Evolutionary conservation across 495 filamentous ascomycete genomes (phyloP).

Genomic region (Thozetella sp.): DNA sequence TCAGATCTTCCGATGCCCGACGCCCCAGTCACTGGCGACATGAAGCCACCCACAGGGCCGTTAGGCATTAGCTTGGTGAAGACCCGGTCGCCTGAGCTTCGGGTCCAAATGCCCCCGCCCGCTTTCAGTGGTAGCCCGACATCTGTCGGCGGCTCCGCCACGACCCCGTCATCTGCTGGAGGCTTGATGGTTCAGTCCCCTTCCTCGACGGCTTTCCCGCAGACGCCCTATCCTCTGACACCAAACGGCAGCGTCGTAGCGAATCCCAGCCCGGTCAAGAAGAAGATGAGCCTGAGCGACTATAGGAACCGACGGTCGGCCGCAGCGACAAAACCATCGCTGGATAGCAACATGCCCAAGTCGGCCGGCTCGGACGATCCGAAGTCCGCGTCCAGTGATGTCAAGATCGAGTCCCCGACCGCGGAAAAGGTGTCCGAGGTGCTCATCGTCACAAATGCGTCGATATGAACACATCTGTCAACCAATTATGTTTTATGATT

Average conservation of each 20-base stretch:
- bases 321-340: slow-evolving; percentile 39
- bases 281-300: slow-evolving; percentile 75
- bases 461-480: too few relatives aligned
- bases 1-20: slow-evolving; percentile 23
- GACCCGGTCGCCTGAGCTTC: slow-evolving; percentile 43
- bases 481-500: too few relatives aligned
- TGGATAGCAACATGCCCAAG: slow-evolving; percentile 30
- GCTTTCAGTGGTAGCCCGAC: slow-evolving; percentile 32
- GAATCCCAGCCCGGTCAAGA: slow-evolving; percentile 64
- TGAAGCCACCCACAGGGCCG: slow-evolving; percentile 9
- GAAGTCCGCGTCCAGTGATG: slow-evolving; percentile 35
- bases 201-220: slow-evolving; percentile 33
- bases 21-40: slow-evolving; percentile 13
- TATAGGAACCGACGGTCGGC: slow-evolving; percentile 61
- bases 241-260: slow-evolving; percentile 43
- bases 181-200: slow-evolving; percentile 54
- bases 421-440: slow-evolving; percentile 28
- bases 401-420: slow-evolving; percentile 29
- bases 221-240: slow-evolving; percentile 40
- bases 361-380: slow-evolving; percentile 37
- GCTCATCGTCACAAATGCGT: slow-evolving; percentile 6
- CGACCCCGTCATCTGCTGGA: slow-evolving; percentile 44
- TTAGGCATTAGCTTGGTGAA: slow-evolving; percentile 21
- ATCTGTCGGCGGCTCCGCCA: slow-evolving; percentile 25
- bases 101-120: slow-evolving; percentile 52